Conservation (phyloP, 768 basidiomycete species). For the Lactarius hatsudake region DNA sequence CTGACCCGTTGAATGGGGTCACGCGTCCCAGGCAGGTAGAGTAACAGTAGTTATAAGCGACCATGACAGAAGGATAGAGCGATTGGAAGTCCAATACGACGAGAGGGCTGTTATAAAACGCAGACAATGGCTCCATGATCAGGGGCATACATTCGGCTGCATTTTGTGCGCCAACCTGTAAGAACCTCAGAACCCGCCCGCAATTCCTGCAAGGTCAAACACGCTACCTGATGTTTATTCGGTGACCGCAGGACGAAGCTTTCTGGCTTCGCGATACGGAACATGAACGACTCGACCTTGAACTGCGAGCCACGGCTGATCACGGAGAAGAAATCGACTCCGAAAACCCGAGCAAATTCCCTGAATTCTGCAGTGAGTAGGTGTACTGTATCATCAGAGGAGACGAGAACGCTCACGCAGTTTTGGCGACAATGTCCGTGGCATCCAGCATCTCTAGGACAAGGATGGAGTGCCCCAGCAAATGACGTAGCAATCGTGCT, state of each 20-base stretch:
- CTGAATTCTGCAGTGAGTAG: constrained; percentile 41
- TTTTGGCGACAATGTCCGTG: constrained; percentile 82
- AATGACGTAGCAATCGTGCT: constrained; percentile 57
- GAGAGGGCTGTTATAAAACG: constrained; percentile 89
- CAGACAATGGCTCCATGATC: constrained; percentile 91
- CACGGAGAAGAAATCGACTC: constrained; percentile 95
- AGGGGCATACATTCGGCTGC: constrained; percentile 95
- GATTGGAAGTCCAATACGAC: constrained; percentile 96
- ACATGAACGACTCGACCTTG: constrained; percentile 99
- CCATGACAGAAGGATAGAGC: constrained; percentile 96
- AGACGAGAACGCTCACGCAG: constrained; percentile 58
- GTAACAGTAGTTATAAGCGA: constrained; percentile 96
- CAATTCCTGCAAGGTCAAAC: not conserved
- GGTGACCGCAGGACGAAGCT: constrained; percentile 89
- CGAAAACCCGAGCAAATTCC: constrained; percentile 96
- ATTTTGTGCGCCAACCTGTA: constrained; percentile 90
- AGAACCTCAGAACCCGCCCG: constrained; percentile 10
- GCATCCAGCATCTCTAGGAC: constrained; percentile 78
- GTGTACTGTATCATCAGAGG: not conserved
- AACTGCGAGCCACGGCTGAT: constrained; percentile 95
- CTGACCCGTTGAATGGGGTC: constrained; percentile 78
- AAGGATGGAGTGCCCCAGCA: constrained; percentile 59
- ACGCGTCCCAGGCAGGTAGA: constrained; percentile 94
- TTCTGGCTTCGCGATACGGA: constrained; percentile 95
- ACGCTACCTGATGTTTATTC: constrained; percentile 69